Conservation (phyloP, 1,284 basidiomycete species). For the Moniliophthora roreri region DNA sequence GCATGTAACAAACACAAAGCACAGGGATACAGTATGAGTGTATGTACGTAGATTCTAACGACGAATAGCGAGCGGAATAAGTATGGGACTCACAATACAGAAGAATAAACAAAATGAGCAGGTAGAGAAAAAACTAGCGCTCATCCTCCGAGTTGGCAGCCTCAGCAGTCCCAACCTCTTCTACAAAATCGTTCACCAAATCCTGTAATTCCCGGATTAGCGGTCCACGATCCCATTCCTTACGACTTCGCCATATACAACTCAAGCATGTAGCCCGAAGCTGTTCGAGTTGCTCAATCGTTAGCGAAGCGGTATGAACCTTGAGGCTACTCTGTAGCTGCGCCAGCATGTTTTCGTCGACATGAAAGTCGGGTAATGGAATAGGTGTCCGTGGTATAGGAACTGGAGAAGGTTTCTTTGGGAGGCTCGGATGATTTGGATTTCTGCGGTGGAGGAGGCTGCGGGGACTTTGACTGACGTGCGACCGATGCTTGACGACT, state of each 20-base stretch:
- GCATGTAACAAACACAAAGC: too few species aligned
- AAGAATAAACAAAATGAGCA: too few species aligned
- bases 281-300: slow-evolving; percentile 91
- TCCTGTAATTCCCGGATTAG: slow-evolving; percentile 61
- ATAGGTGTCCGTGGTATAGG: slow-evolving; percentile 59
- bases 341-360: slow-evolving; percentile 47
- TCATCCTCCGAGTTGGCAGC: slow-evolving; percentile 19
- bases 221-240: slow-evolving; percentile 79
- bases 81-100: too few species aligned
- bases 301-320: slow-evolving; percentile 57
- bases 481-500: not conserved
- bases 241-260: slow-evolving; percentile 77
- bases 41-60: too few species aligned
- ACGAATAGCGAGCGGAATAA: too few species aligned
- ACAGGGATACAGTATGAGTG: too few species aligned
- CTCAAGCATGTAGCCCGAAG: slow-evolving; percentile 83
- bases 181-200: slow-evolving; percentile 58
- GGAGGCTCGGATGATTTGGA: slow-evolving; percentile 28
- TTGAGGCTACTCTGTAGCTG: slow-evolving; percentile 48
- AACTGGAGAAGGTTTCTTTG: slow-evolving; percentile 28
- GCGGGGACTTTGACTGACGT: not conserved
- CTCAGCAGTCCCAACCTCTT: slow-evolving; percentile 47
- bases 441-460: slow-evolving; percentile 3
- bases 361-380: slow-evolving; percentile 64
- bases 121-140: not conserved